Evolutionary conservation across 768 basidiomycete species (phyloP).

Genomic region (Mycena alexandri): DNA sequence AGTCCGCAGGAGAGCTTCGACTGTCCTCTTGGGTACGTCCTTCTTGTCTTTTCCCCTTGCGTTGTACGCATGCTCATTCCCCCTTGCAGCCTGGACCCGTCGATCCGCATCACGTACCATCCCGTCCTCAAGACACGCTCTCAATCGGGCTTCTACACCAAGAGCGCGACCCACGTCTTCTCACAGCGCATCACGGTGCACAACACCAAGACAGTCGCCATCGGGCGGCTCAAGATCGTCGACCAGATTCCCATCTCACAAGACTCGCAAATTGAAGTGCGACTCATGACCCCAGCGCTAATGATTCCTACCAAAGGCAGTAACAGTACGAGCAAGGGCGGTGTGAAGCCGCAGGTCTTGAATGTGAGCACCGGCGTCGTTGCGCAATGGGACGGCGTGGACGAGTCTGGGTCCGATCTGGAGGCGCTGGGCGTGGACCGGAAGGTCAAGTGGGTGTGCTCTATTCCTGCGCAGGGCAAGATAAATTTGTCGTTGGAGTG

Average conservation of each 20-base stretch:
- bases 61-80: not conserved
- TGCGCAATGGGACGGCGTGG: constrained; percentile 56
- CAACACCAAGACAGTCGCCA: constrained; percentile 49
- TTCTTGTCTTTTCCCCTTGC: not conserved
- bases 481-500: constrained; percentile 50
- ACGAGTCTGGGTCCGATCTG: constrained; percentile 39
- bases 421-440: constrained; percentile 39
- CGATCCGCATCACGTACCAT: constrained; percentile 55
- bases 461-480: constrained; percentile 49
- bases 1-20: constrained; percentile 56
- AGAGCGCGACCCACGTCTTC: constrained; percentile 45
- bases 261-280: constrained; percentile 48
- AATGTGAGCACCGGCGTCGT: constrained; percentile 45
- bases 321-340: constrained; percentile 8
- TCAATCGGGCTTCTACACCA: constrained; percentile 51
- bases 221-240: constrained; percentile 47
- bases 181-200: constrained; percentile 53
- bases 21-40: constrained; percentile 53
- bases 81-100: constrained; percentile 50
- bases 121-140: constrained; percentile 49
- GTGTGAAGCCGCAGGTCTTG: constrained; percentile 30
- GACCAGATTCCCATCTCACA: constrained; percentile 54
- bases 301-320: constrained; percentile 17
- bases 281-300: constrained; percentile 46
- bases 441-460: constrained; percentile 50